Percentiles rank a stretch among this genome's conserved stretches.
phyloP scores from a whole-genome alignment of 2,329 filamentous ascomycete genomes.

The Diaporthe caulivora region DNA sequence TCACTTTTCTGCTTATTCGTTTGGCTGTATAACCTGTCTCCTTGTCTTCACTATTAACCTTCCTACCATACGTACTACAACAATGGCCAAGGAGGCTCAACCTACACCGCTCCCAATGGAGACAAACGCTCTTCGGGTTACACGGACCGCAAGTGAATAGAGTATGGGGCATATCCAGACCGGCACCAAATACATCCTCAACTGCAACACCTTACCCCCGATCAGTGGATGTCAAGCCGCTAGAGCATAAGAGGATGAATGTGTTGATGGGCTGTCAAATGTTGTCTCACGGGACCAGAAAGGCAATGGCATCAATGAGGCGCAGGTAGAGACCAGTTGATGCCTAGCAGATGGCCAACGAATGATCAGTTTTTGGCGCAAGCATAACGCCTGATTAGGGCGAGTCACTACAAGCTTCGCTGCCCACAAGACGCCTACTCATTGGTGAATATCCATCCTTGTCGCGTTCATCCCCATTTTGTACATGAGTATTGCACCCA shows the following conservation, averaged over 20 bases:
- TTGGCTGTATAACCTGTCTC: neutral
- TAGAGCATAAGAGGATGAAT: neutral
- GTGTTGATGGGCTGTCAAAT: neutral
- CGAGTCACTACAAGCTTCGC: neutral
- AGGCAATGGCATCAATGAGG: neutral
- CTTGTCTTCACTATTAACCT: neutral
- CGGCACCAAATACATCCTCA: neutral
- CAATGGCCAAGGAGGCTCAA: slow-evolving; percentile 67
- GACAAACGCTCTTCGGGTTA: slow-evolving; percentile 45
- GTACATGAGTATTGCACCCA: neutral
- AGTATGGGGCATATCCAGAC: no score
- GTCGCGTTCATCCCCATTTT: neutral
- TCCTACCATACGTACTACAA: slow-evolving; percentile 70
- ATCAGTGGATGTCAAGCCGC: neutral
- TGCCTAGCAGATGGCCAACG: neutral
- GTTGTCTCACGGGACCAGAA: neutral
- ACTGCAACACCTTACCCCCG: neutral
- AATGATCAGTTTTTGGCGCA: neutral
- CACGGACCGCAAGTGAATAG: slow-evolving; percentile 34
- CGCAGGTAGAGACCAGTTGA: neutral
- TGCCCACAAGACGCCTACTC: neutral
- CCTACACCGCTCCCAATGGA: slow-evolving; percentile 70
- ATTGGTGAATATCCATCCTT: neutral
- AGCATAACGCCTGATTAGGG: neutral
- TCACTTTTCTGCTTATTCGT: neutral